These are phyloP conservation scores for Evansstolkia leycettana DNA, from an alignment of 495 filamentous ascomycete species.

Conservation along the genomic window DNA sequence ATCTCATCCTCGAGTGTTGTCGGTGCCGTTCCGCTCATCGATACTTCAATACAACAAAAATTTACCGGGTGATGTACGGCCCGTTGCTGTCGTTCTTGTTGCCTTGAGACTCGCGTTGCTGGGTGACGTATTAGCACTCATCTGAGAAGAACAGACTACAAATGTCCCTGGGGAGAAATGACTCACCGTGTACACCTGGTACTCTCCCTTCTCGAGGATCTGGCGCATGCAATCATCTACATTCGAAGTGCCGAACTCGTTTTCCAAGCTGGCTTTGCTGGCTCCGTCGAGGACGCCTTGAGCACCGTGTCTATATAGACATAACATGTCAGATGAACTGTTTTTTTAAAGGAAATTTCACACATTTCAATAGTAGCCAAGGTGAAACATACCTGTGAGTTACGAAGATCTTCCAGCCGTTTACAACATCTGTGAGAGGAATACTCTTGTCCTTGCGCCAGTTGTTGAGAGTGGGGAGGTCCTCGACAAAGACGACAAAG, in stretches of 20 bases:
- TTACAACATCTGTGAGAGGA: slow-evolving; percentile 74
- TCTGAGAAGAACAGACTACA: background rate
- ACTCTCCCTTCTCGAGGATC: slow-evolving; percentile 65
- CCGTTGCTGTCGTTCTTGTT: slow-evolving; percentile 22
- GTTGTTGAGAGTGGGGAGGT: slow-evolving; percentile 53
- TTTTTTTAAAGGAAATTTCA: too few species aligned
- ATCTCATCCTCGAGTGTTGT: too few species aligned
- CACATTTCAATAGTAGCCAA: too few species aligned
- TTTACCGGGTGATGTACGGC: slow-evolving; percentile 11
- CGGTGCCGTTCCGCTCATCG: too few species aligned
- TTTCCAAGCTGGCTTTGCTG: slow-evolving; percentile 60
- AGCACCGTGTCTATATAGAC: slow-evolving; percentile 57
- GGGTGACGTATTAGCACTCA: too few species aligned
- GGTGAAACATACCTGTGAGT: slow-evolving; percentile 91
- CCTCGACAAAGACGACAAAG: slow-evolving; percentile 85
- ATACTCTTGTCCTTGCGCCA: slow-evolving; percentile 75
- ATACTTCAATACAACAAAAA: too few species aligned
- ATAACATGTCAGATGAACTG: too few species aligned
- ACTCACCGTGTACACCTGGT: slow-evolving; percentile 58
- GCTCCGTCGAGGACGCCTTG: slow-evolving; percentile 70
- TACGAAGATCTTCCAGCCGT: slow-evolving; percentile 78
- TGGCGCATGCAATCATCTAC: slow-evolving; percentile 66
- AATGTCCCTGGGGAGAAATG: slow-evolving; percentile 1
- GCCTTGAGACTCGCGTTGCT: slow-evolving; percentile 23
- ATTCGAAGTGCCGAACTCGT: slow-evolving; percentile 72